Percentiles rank a stretch among this genome's conserved stretches.
Evolutionary conservation across 2,329 filamentous ascomycete genomes (phyloP).

Genomic region (Hypocreales sp.): DNA sequence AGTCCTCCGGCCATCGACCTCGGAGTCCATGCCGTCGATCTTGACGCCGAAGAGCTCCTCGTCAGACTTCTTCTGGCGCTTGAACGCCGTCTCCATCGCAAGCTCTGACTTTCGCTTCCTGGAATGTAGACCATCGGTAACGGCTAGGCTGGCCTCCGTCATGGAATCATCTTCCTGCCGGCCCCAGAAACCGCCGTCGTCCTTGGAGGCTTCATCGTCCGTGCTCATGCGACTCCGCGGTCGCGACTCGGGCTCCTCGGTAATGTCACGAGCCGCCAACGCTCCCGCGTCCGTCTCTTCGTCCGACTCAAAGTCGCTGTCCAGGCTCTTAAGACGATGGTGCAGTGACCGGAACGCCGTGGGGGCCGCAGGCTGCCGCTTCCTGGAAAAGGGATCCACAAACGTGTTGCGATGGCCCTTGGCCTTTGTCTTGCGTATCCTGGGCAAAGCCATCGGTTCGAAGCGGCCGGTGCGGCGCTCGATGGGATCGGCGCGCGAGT

Average conservation of each 20-base stretch:
- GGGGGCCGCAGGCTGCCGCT: conserved; percentile 39
- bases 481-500: conserved; percentile 44
- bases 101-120: conserved; percentile 61
- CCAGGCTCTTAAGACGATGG: conserved; percentile 48
- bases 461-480: conserved; percentile 43
- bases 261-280: conserved; percentile 52
- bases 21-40: conserved; percentile 34
- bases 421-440: conserved; percentile 56
- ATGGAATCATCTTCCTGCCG: conserved; percentile 47
- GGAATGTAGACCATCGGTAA: conserved; percentile 35
- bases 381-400: conserved; percentile 49
- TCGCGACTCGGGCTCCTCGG: conserved; percentile 72
- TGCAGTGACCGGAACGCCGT: conserved; percentile 67
- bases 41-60: conserved; percentile 62
- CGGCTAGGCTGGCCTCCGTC: conserved; percentile 57
- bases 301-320: conserved; percentile 69
- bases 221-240: conserved; percentile 60
- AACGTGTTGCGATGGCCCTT: conserved; percentile 44
- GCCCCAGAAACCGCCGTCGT: conserved; percentile 31
- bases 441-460: conserved; percentile 47
- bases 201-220: conserved; percentile 38
- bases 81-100: conserved; percentile 53
- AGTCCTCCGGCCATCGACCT: conserved; percentile 28
- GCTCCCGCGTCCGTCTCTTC: conserved; percentile 52
- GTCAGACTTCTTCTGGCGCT: conserved; percentile 67